Evolutionary conservation across 2,329 filamentous ascomycete genomes (phyloP).

Genomic region (Botrytis sinoallii): DNA sequence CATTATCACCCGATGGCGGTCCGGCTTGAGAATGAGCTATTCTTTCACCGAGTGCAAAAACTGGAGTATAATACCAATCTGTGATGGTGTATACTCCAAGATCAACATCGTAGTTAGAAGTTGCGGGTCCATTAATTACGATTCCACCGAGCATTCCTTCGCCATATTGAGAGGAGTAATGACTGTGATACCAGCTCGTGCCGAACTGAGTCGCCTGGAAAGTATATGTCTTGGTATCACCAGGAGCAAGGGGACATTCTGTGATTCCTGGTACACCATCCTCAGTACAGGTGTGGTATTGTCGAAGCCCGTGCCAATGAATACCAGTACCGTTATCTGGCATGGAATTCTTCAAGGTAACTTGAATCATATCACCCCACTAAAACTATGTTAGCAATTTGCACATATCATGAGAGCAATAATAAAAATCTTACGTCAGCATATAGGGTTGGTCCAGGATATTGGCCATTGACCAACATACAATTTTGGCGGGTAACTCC

Average conservation of each 20-base stretch:
- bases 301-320: constrained; percentile 50
- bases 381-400: constrained; percentile 13
- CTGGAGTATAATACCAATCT: constrained; percentile 35
- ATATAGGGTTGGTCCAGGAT: constrained; percentile 35
- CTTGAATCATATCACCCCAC: constrained; percentile 33
- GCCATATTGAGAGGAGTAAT: constrained; percentile 47
- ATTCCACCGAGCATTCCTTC: constrained; percentile 51
- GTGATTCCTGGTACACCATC: constrained; percentile 43
- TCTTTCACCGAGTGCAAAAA: constrained; percentile 39
- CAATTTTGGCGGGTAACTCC: constrained; percentile 50
- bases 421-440: constrained; percentile 23
- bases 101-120: constrained; percentile 24
- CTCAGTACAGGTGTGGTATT: constrained; percentile 40
- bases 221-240: constrained; percentile 41
- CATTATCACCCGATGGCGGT: constrained; percentile 41
- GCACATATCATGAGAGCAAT: too few relatives aligned
- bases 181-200: constrained; percentile 50
- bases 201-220: constrained; percentile 24
- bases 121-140: constrained; percentile 34
- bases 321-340: constrained; percentile 39
- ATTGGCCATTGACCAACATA: constrained; percentile 34
- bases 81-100: constrained; percentile 21
- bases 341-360: constrained; percentile 33
- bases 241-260: constrained; percentile 45
- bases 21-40: neutral